These are phyloP conservation scores for Marchantia polymorpha DNA, from an alignment of 225 moss, liverwort and hornwort genomes.

Conservation along the genomic window DNA sequence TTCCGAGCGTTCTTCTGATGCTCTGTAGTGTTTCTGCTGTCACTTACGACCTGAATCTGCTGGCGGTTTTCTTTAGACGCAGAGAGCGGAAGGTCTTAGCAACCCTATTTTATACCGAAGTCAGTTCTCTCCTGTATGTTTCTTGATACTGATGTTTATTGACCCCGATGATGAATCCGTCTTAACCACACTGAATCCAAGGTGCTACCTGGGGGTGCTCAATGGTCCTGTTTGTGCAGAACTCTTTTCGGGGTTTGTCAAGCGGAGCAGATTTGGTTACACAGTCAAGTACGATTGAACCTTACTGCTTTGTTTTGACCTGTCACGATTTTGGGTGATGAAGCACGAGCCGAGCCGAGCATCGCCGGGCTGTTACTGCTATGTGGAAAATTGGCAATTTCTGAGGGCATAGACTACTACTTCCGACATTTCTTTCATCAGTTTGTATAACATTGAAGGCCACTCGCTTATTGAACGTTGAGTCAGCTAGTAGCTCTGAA, in stretches of 20 bases:
- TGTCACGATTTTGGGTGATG: background rate
- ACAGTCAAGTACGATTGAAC: background rate
- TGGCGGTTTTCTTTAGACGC: too few relatives aligned
- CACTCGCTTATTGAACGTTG: too few relatives aligned
- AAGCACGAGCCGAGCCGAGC: background rate
- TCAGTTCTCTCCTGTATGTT: too few relatives aligned
- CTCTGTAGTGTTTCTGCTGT: too few relatives aligned
- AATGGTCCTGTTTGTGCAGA: background rate
- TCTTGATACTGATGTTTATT: too few relatives aligned
- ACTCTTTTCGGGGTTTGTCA: background rate
- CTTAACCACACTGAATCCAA: conserved; percentile 7
- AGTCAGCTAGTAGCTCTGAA: too few relatives aligned
- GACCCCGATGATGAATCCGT: background rate
- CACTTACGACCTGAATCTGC: too few relatives aligned
- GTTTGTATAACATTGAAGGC: too few relatives aligned
- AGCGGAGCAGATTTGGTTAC: background rate
- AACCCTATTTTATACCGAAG: too few relatives aligned
- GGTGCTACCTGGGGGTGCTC: background rate
- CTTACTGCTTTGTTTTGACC: background rate
- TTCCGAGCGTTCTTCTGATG: too few relatives aligned
- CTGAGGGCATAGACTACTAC: background rate
- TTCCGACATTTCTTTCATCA: too few relatives aligned
- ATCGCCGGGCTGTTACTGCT: background rate
- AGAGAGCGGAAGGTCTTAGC: too few relatives aligned
- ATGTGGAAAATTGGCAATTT: background rate